Evolutionary conservation across 768 basidiomycete species (phyloP).

Genomic region (Xerocomus brunneocitrinus): DNA sequence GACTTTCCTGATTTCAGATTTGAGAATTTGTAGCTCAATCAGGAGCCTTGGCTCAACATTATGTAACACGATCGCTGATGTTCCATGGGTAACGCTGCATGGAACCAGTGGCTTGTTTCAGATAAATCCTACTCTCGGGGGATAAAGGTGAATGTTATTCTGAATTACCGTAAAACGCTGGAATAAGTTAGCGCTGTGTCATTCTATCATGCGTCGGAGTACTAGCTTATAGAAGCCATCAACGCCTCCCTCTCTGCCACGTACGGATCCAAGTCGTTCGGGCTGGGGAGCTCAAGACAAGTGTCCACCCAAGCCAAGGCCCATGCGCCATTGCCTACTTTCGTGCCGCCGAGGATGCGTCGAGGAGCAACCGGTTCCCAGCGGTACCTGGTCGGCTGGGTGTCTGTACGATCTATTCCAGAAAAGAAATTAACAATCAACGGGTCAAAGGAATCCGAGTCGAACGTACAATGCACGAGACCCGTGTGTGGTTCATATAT

Average conservation of each 20-base stretch:
- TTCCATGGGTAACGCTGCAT: too few relatives aligned
- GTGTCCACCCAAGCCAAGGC: constrained; percentile 74
- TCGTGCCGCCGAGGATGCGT: constrained; percentile 61
- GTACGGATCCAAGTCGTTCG: constrained; percentile 19
- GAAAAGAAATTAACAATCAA: constrained; percentile 5
- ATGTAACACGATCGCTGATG: too few relatives aligned
- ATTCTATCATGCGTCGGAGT: not conserved
- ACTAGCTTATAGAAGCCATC: constrained; percentile 12
- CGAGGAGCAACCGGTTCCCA: constrained; percentile 57
- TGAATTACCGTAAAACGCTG: not conserved
- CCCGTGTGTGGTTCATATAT: constrained; percentile 82
- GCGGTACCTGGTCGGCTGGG: constrained; percentile 63
- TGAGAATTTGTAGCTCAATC: too few relatives aligned
- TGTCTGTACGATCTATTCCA: constrained; percentile 63
- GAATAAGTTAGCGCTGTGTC: not conserved
- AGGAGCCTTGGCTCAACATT: too few relatives aligned
- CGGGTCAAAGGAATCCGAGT: not conserved
- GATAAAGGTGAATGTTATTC: not conserved
- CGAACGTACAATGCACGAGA: constrained; percentile 62
- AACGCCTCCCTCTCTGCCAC: constrained; percentile 19
- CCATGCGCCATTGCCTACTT: constrained; percentile 78
- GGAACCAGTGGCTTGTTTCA: too few relatives aligned
- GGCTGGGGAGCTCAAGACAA: constrained; percentile 33
- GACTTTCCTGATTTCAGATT: too few relatives aligned
- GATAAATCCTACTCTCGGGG: too few relatives aligned